Base-by-base conservation (phyloP, 1,284 basidiomycete genomes). In the Athelia sp. region DNA sequence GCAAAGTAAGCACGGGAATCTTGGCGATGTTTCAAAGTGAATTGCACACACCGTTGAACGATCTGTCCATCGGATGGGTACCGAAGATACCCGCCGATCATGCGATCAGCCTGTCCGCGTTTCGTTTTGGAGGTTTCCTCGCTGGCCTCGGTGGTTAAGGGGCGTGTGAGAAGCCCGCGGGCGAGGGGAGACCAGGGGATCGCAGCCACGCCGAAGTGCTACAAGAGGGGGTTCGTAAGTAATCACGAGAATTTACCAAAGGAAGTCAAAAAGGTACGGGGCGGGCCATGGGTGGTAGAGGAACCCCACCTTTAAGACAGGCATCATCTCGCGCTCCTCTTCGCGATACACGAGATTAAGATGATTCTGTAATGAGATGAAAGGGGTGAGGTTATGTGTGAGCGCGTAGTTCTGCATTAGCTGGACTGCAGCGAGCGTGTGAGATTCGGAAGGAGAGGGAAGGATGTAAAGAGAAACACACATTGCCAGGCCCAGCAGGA, bases 321-420 rank as follows among this genome's bases (percentile, higher is more conserved):
- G 72, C 49, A 72, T 68, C 72, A 76, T 76, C 61, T 76, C 73
- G 10, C 72, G 58, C 55, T 73, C 73, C 51, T 75, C 73, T 54
- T 77, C 73, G 42, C 74, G 66, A 50, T 76, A 77, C 15, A 67
- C 46, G 4, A 67, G 51, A 19, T 52, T 62, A 53, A 68, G 62
- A 45, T 67, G 73, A 56, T 75, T 74, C 55, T 80, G 78, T 76
- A 79, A 77, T 24, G 68, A 69, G 61, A 75, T 71, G 62, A 74
- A 75, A 3, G 67, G 69, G 6, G 72, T 75, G 45, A 74, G 64
- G 38, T 63, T 62, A 59, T 75, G 63, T 4, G 46, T 43, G 47
- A 59, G 57, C n/a, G 52, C 61, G 44, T 58, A 59, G 15, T 54
- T 66, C 45, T 56, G 51, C 55, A 60, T 57, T 2, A 53, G 56